Evolutionary conservation across 2,329 filamentous ascomycete species (phyloP).

Genomic region (Chaetoscypha palmicola): DNA sequence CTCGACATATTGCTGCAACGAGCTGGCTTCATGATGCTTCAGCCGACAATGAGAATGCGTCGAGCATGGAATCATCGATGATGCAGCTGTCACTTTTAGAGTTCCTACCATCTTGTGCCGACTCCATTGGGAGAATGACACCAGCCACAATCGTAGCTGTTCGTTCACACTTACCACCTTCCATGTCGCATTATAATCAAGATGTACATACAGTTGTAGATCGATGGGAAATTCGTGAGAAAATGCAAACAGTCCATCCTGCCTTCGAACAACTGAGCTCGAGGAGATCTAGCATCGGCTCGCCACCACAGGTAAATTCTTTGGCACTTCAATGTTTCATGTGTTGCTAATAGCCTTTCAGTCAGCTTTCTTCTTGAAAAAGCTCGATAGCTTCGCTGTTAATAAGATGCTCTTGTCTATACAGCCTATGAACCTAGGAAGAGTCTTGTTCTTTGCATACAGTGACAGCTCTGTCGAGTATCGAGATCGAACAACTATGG

Average conservation of each 20-base stretch:
- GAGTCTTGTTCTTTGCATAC: constrained; percentile 63
- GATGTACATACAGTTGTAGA: constrained; percentile 68
- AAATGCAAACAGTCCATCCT: constrained; percentile 59
- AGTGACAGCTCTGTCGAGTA: constrained; percentile 79
- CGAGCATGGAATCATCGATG: constrained; percentile 46
- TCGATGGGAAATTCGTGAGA: constrained; percentile 70
- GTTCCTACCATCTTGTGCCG: constrained; percentile 59
- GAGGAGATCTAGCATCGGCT: constrained; percentile 47
- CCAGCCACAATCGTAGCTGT: constrained; percentile 64
- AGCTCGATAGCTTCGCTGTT: constrained; percentile 59
- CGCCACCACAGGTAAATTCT: constrained; percentile 22
- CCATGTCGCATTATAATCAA: constrained; percentile 51
- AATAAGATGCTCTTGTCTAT: constrained; percentile 66
- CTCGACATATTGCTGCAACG: constrained; percentile 49
- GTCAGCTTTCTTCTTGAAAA: constrained; percentile 46
- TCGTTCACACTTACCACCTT: constrained; percentile 54
- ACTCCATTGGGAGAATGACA: constrained; percentile 35
- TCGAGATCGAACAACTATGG: constrained; percentile 68
- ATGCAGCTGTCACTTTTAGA: constrained; percentile 67
- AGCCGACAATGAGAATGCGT: constrained; percentile 25
- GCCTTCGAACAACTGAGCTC: constrained; percentile 71
- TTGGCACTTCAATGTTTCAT: constrained; percentile 2
- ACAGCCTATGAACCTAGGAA: constrained; percentile 62
- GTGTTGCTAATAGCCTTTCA: constrained; percentile 22
- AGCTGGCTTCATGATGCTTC: constrained; percentile 39